Evolutionary conservation across 805 yeast genomes (phyloP).

Genomic region (Wickerhamomyces mucosus): DNA sequence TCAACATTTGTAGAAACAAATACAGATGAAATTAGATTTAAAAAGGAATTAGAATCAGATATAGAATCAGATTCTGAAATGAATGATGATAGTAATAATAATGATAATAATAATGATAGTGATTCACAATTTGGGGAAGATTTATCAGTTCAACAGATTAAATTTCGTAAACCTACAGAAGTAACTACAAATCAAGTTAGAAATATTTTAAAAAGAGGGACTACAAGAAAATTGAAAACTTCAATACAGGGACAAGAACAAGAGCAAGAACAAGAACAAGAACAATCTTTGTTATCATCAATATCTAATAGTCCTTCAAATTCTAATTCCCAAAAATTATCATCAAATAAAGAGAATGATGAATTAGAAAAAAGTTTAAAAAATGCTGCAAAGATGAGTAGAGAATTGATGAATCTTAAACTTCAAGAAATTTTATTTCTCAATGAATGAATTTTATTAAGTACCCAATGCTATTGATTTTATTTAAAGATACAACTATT

Average conservation of each 20-base stretch:
- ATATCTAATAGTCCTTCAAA: too few relatives aligned
- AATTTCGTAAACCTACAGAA: constrained; percentile 1
- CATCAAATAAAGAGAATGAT: too few relatives aligned
- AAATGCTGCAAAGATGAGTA: constrained; percentile 15
- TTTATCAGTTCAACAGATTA: background rate
- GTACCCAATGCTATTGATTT: too few relatives aligned
- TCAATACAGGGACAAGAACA: too few relatives aligned
- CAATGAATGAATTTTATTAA: constrained; percentile 12
- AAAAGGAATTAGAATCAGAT: constrained; percentile 12
- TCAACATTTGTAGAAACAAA: background rate
- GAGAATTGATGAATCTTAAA: constrained; percentile 16
- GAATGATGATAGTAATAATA: constrained; percentile 20
- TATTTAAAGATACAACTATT: too few relatives aligned
- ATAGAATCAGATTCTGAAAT: constrained; percentile 18
- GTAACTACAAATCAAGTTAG: constrained; percentile 1
- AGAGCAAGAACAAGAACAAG: too few relatives aligned
- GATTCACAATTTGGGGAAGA: background rate
- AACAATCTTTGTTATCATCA: too few relatives aligned
- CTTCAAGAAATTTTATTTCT: constrained; percentile 19
- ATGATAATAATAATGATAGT: constrained; percentile 8
- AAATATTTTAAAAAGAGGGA: background rate
- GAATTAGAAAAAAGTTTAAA: constrained; percentile 2
- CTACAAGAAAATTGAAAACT: too few relatives aligned
- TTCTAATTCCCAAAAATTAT: too few relatives aligned
- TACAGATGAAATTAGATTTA: constrained; percentile 4